These are phyloP conservation scores for Aegilops sharonensis DNA, from an alignment of 176 grass and related monocot genomes.

Conservation along the genomic window DNA sequence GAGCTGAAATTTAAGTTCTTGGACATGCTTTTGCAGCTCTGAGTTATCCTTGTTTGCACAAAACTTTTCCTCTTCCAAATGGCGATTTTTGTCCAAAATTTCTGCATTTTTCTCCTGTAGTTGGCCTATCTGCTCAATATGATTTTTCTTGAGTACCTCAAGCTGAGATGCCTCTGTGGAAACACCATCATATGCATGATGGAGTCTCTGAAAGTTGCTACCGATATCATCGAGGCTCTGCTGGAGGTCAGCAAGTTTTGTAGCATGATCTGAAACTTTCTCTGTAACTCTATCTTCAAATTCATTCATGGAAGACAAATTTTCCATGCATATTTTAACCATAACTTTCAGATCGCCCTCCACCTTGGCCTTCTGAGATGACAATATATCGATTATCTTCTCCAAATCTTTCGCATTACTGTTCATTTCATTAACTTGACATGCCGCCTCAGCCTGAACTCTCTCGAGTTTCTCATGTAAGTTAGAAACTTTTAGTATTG, in stretches of 20 bases:
- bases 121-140: slow-evolving; percentile 41
- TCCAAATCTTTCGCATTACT: slow-evolving; percentile 34
- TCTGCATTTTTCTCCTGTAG: slow-evolving; percentile 26
- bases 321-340: slow-evolving; percentile 39
- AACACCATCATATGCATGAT: slow-evolving; percentile 42
- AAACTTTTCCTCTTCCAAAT: slow-evolving; percentile 43
- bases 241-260: slow-evolving; percentile 25
- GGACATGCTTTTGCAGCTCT: slow-evolving; percentile 49
- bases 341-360: slow-evolving; percentile 58
- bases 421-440: slow-evolving; percentile 46
- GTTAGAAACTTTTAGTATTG: slow-evolving; percentile 32
- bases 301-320: slow-evolving; percentile 35
- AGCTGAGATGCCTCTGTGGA: slow-evolving; percentile 34
- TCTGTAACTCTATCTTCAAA: slow-evolving; percentile 51
- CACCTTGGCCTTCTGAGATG: slow-evolving; percentile 44
- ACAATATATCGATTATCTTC: slow-evolving; percentile 40
- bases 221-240: slow-evolving; percentile 30
- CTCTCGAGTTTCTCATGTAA: slow-evolving; percentile 36
- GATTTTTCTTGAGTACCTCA: slow-evolving; percentile 46
- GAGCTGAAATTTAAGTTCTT: slow-evolving; percentile 58
- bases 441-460: slow-evolving; percentile 28
- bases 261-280: slow-evolving; percentile 53
- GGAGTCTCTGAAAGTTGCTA: slow-evolving; percentile 42
- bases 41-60: slow-evolving; percentile 46
- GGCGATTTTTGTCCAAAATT: slow-evolving; percentile 32